These are phyloP conservation scores for Tillandsia fasciculata DNA, from an alignment of 176 grass and related monocot species.

Conservation along the genomic window DNA sequence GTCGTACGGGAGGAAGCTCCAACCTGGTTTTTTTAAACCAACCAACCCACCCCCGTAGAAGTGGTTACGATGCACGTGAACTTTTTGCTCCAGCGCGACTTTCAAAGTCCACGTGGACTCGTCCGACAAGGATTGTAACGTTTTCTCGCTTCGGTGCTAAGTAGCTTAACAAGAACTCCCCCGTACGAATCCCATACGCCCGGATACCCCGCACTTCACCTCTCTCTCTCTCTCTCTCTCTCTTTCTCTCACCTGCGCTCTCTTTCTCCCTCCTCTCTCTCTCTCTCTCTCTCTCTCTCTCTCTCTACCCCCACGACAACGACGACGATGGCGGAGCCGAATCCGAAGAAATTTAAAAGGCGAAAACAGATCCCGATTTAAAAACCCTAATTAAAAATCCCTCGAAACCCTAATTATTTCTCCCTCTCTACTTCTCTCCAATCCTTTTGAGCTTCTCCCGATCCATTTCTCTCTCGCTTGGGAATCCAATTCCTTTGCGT, in stretches of 20 bases:
- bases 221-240: not conserved
- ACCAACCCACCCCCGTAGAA: not conserved
- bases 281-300: conserved; percentile 4
- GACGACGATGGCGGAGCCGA: conserved; percentile 42
- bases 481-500: no score
- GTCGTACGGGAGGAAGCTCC: not conserved
- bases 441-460: no score
- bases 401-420: not conserved
- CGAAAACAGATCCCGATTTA: conserved; percentile 25
- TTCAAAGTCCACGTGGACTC: not conserved
- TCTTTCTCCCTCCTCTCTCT: conserved; percentile 8
- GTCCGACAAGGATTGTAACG: not conserved
- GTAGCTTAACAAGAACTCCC: not conserved
- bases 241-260: conserved; percentile 11
- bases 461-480: no score
- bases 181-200: not conserved
- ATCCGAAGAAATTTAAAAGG: conserved; percentile 11
- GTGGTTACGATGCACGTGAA: no score
- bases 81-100: not conserved
- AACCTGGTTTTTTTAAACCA: not conserved
- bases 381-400: conserved; percentile 6
- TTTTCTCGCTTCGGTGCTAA: not conserved
- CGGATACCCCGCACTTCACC: not conserved
- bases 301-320: not conserved
- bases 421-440: no score